Conservation (phyloP, 1,139 yeast species). For the Eremothecium cymbalariae region DNA sequence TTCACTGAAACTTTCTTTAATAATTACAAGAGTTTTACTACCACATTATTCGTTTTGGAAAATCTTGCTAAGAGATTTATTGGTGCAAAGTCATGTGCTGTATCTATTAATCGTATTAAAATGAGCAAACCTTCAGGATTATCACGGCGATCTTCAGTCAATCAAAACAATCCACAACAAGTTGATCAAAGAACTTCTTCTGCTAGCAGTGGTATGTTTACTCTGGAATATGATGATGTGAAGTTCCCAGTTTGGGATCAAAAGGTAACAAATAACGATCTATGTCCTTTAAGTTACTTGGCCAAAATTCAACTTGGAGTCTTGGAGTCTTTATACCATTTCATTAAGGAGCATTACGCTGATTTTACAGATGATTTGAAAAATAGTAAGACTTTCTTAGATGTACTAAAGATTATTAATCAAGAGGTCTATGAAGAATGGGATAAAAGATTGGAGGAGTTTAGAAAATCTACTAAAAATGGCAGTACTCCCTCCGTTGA, state of each 20-base stretch:
- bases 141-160: slow-evolving; percentile 3
- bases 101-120: slow-evolving; percentile 36
- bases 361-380: slow-evolving; percentile 66
- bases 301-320: slow-evolving; percentile 75
- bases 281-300: slow-evolving; percentile 40
- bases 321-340: slow-evolving; percentile 63
- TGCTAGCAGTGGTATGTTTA: slow-evolving; percentile 4
- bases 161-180: slow-evolving; percentile 7
- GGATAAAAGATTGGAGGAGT: slow-evolving; percentile 39
- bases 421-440: slow-evolving; percentile 61
- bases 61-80: slow-evolving; percentile 45
- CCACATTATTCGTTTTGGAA: slow-evolving; percentile 44
- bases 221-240: slow-evolving; percentile 5
- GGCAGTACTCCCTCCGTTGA: slow-evolving; percentile 21
- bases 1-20: slow-evolving; percentile 59
- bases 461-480: slow-evolving; percentile 5
- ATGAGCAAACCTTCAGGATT: slow-evolving; percentile 4
- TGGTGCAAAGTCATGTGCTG: slow-evolving; percentile 54
- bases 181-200: slow-evolving; percentile 2
- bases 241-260: slow-evolving; percentile 43
- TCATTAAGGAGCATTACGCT: slow-evolving; percentile 64
- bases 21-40: slow-evolving; percentile 54
- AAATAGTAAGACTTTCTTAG: slow-evolving; percentile 55
- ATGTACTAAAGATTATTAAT: slow-evolving; percentile 60
- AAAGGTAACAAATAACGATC: slow-evolving; percentile 26